Percentiles rank a stretch among this genome's conserved stretches.
These are phyloP conservation scores for Thalassiosira exigua DNA, from an alignment of 352 stramenopile genomes.

Conservation along the genomic window DNA sequence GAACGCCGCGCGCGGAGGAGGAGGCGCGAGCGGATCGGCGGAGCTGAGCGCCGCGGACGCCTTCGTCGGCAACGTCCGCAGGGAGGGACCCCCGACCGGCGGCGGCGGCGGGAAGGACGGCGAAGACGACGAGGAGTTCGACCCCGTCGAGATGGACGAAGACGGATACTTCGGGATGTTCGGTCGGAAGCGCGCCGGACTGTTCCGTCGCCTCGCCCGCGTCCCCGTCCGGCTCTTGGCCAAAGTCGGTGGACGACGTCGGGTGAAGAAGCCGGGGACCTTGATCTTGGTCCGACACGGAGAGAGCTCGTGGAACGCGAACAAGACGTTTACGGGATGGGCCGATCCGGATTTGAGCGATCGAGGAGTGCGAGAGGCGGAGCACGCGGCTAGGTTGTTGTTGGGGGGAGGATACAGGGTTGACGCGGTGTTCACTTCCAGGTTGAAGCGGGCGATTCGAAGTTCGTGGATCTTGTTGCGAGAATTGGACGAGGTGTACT, in stretches of 20 bases:
- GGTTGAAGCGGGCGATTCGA: conserved; percentile 93
- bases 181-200: not conserved
- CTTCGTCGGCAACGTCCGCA: conserved; percentile 25
- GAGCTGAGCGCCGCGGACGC: conserved; percentile 19
- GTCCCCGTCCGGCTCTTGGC: not conserved
- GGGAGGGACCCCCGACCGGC: too few relatives aligned
- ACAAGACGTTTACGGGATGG: conserved; percentile 83
- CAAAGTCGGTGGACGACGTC: too few relatives aligned
- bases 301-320: conserved; percentile 80
- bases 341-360: conserved; percentile 53
- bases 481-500: conserved; percentile 93
- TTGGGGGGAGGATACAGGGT: conserved; percentile 92
- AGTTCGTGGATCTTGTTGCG: conserved; percentile 93
- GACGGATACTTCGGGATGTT: conserved; percentile 54
- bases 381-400: conserved; percentile 85
- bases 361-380: conserved; percentile 67
- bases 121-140: conserved; percentile 12
- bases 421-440: conserved; percentile 94
- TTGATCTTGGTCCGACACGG: conserved; percentile 84
- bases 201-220: not conserved
- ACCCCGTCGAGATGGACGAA: conserved; percentile 51
- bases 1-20: not conserved
- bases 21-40: not conserved
- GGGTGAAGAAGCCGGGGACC: conserved; percentile 21
- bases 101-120: not conserved